Evolutionary conservation across 2,329 filamentous ascomycete species (phyloP), one percentile per base, ranked within the genome.

Genomic region (Ambrosiella beaveri): DNA sequence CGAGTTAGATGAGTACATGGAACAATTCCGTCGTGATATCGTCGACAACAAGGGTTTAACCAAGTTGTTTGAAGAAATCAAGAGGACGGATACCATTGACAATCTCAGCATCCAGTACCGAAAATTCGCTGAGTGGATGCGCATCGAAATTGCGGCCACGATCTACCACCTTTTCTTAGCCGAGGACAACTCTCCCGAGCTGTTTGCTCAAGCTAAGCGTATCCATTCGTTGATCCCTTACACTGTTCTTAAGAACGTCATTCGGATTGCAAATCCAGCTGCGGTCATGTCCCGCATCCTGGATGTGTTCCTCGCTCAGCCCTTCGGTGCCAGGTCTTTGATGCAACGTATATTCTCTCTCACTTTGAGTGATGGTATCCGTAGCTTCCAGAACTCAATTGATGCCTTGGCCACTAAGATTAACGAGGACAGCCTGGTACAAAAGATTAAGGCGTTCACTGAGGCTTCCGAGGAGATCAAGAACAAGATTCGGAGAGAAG

Each of bases 1-100:
- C 4, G 93, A 97, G 66, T 76, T 98, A 55, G 93, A 98, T 69
- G 87, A 95, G 27, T 96, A 97, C 68, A 98, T 98, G 93, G 93
- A 98, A 71, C 71, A 95, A 83, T 84, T 84, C 68, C 80, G 81
- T 7, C 79, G 79, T 62, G 81, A 84, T 64, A 83, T 82, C 59
- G 74, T 83, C n/a, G 79, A 82, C 65, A 72, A 72, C 61, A 88
- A 96, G 68, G 93, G 93, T 7, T 77, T 98, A 45, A 94, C 91
- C 0, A 91, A 86, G 68, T 78, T 98, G 0, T 97, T 98, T 70
- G 79, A 85, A 59, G 93, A 97, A 68, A 95, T 98, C 69, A 86
- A 86, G 65, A 84, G 89, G 58, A 97, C 97, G 73, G 77, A 87
- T 61, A 88, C 80, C 3, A 91, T 98, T 57, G 79, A 81, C 62